A percentile compares a stretch with the other conserved stretches of the same genome.
phyloP scores from a whole-genome alignment of 2,329 filamentous ascomycete genomes.

The Fulvia fulva region DNA sequence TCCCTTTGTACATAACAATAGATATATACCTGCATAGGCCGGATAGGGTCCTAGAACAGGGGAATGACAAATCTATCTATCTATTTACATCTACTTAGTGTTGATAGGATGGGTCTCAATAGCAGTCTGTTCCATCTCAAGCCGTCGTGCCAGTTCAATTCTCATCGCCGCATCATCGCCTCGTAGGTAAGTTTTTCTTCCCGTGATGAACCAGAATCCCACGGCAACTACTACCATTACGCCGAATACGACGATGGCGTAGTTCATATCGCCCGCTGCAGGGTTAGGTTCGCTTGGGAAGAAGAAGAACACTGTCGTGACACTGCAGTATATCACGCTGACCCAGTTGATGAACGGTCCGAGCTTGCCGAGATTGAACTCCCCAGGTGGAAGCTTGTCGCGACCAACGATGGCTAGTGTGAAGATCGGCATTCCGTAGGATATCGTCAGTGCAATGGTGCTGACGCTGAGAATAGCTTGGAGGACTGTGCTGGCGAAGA shows the following conservation, averaged over 20 bases:
- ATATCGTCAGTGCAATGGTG: constrained; percentile 41
- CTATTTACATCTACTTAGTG: too few relatives aligned
- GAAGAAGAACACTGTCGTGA: constrained; percentile 56
- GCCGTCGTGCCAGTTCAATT: constrained; percentile 17
- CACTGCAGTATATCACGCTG: constrained; percentile 49
- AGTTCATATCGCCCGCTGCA: constrained; percentile 52
- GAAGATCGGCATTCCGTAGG: constrained; percentile 39
- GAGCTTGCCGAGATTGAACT: constrained; percentile 44
- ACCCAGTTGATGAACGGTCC: constrained; percentile 36
- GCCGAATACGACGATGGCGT: constrained; percentile 55
- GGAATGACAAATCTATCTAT: too few relatives aligned
- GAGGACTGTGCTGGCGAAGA: constrained; percentile 39
- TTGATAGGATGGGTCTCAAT: background rate
- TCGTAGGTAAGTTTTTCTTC: constrained; percentile 37
- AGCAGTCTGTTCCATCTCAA: constrained; percentile 7
- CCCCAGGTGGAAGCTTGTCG: constrained; percentile 46
- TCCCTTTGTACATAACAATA: too few relatives aligned
- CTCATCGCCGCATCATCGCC: constrained; percentile 22
- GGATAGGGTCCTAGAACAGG: too few relatives aligned
- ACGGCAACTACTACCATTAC: constrained; percentile 51
- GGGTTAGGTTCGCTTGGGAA: constrained; percentile 49
- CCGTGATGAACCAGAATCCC: constrained; percentile 50
- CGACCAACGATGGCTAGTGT: constrained; percentile 46
- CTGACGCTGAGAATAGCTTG: constrained; percentile 42
- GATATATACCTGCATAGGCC: too few relatives aligned